A percentile compares a stretch with the other conserved stretches of the same genome.
Conservation (phyloP, 345 rosid species). For the Barbarea vulgaris region DNA sequence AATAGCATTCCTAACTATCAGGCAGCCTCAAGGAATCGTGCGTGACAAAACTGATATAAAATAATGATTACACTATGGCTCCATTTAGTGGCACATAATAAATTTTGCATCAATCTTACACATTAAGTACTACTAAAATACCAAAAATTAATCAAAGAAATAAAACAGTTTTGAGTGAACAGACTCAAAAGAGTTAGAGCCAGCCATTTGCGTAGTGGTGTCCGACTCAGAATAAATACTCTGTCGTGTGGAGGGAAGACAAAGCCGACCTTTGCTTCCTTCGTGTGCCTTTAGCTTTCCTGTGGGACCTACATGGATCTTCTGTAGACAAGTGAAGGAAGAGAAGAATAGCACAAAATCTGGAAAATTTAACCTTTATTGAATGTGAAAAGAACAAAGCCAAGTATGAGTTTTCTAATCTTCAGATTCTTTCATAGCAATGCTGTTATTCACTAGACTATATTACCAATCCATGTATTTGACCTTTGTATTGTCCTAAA, state of each 20-base stretch:
- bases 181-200: background rate
- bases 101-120: background rate
- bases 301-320: background rate
- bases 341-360: background rate
- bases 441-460: background rate
- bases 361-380: background rate
- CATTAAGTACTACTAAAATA: background rate
- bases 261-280: background rate
- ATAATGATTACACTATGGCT: background rate
- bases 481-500: constrained; percentile 21
- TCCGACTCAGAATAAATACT: background rate
- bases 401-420: background rate
- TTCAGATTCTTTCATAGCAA: background rate
- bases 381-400: background rate
- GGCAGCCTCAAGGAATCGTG: background rate
- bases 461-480: constrained; percentile 10
- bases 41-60: background rate
- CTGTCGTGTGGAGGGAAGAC: background rate
- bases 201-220: background rate
- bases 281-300: too few species aligned
- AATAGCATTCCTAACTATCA: background rate
- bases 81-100: background rate
- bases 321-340: background rate
- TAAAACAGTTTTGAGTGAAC: background rate
- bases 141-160: background rate